Evolutionary conservation across 2,329 filamentous ascomycete genomes (phyloP).

Genomic region (Phaeosphaeriaceae sp.): DNA sequence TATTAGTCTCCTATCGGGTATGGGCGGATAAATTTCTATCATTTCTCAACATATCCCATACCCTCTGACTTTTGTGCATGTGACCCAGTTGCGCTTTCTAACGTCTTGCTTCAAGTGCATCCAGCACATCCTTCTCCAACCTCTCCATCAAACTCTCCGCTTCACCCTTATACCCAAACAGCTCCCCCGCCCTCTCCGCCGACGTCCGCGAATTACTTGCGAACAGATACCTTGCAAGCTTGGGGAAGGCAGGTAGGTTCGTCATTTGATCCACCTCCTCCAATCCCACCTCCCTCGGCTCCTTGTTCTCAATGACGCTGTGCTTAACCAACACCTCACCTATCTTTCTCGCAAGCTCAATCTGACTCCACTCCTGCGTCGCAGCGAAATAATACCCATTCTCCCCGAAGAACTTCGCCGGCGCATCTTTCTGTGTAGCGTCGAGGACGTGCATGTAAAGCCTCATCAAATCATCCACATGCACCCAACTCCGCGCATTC

Average conservation of each 20-base stretch:
- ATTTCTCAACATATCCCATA: background rate
- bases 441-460: constrained; percentile 63
- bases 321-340: constrained; percentile 35
- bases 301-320: constrained; percentile 26
- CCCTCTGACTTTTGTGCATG: too few relatives aligned
- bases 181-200: constrained; percentile 60
- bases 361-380: constrained; percentile 44
- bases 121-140: constrained; percentile 33
- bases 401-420: constrained; percentile 60
- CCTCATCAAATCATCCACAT: constrained; percentile 66
- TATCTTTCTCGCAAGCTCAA: constrained; percentile 30
- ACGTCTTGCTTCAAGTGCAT: constrained; percentile 9
- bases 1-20: constrained; percentile 1
- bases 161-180: constrained; percentile 64
- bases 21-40: background rate
- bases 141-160: constrained; percentile 58
- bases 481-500: constrained; percentile 60
- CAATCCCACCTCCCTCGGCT: constrained; percentile 31
- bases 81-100: too few relatives aligned
- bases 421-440: constrained; percentile 52
- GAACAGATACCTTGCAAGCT: constrained; percentile 45
- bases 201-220: constrained; percentile 63
- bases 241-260: constrained; percentile 19
- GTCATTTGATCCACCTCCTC: constrained; percentile 37
- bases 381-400: constrained; percentile 57